phyloP scores from a whole-genome alignment of 1,284 basidiomycete species.

The Sphaerobolus stellatus region DNA sequence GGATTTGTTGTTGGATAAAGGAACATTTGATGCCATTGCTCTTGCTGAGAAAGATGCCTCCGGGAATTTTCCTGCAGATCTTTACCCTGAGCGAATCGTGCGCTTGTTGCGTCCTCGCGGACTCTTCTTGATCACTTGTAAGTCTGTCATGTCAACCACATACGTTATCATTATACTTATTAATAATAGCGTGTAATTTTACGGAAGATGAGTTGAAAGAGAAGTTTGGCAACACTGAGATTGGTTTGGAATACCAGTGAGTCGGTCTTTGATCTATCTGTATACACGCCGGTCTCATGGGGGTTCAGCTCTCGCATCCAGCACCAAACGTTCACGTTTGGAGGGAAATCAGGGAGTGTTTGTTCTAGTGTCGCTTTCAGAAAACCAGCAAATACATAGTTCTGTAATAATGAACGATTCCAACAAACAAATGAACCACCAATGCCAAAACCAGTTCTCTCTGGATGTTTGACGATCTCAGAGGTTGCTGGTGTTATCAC shows the following conservation, averaged over 20 bases:
- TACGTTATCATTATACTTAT: conserved; percentile 1
- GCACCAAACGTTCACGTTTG: conserved; percentile 72
- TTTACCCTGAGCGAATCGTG: conserved; percentile 64
- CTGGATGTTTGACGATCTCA: too few relatives aligned
- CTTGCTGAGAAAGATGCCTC: conserved; percentile 62
- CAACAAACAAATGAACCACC: too few relatives aligned
- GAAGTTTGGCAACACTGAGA: conserved; percentile 52
- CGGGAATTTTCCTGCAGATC: conserved; percentile 53
- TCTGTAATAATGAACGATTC: not conserved
- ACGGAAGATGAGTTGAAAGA: conserved; percentile 76
- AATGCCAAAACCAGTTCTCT: too few relatives aligned
- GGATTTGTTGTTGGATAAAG: conserved; percentile 77
- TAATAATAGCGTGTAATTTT: conserved; percentile 78
- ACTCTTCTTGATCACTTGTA: conserved; percentile 83
- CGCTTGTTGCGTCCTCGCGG: conserved; percentile 64
- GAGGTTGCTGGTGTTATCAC: too few relatives aligned
- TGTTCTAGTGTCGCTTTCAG: conserved; percentile 75
- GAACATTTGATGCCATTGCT: conserved; percentile 87
- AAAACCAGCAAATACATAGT: conserved; percentile 33
- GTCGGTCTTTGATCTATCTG: conserved; percentile 25
- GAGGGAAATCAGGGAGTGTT: conserved; percentile 71
- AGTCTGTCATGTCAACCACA: conserved; percentile 22
- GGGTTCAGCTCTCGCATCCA: conserved; percentile 61
- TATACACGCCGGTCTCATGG: not conserved
- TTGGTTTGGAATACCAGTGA: conserved; percentile 62